Percentiles rank a stretch among this genome's conserved stretches.
Evolutionary conservation across 2,329 filamentous ascomycete genomes (phyloP).

Genomic region (Tothia fuscella): DNA sequence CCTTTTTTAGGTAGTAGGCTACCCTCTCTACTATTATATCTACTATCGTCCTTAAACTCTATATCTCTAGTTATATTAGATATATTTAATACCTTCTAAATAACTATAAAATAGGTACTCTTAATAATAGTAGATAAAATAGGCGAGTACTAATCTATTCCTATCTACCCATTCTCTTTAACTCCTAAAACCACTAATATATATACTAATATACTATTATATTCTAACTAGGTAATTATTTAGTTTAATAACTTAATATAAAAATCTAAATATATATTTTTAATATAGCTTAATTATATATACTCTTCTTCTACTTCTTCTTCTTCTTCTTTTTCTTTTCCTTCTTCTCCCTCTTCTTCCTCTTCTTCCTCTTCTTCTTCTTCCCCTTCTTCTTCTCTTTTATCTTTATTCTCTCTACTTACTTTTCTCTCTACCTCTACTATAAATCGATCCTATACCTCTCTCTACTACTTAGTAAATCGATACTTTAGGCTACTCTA

Average conservation of each 20-base stretch:
- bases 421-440: slow-evolving; percentile 8
- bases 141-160: slow-evolving; percentile 14
- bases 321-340: too few relatives aligned
- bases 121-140: slow-evolving; percentile 16
- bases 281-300: slow-evolving; percentile 6
- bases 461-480: slow-evolving; percentile 13
- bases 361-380: too few relatives aligned
- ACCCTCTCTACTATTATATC: slow-evolving; percentile 9
- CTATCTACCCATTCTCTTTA: slow-evolving; percentile 13
- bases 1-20: too few relatives aligned
- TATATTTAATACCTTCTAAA: slow-evolving; percentile 14
- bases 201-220: slow-evolving; percentile 15
- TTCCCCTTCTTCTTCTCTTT: slow-evolving; percentile 10
- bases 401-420: slow-evolving; percentile 3
- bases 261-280: slow-evolving; percentile 15
- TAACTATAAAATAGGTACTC: slow-evolving; percentile 15
- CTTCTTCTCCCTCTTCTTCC: too few relatives aligned
- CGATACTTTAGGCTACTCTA: slow-evolving; percentile 14
- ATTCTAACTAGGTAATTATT: slow-evolving; percentile 13
- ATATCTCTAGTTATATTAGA: background rate
- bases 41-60: slow-evolving; percentile 1
- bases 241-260: slow-evolving; percentile 15
- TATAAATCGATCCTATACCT: slow-evolving; percentile 12
- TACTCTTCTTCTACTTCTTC: too few relatives aligned
- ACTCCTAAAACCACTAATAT: slow-evolving; percentile 16